Evolutionary conservation across 2,329 filamentous ascomycete genomes (phyloP).

Genomic region (Plectosphaerella sp.): DNA sequence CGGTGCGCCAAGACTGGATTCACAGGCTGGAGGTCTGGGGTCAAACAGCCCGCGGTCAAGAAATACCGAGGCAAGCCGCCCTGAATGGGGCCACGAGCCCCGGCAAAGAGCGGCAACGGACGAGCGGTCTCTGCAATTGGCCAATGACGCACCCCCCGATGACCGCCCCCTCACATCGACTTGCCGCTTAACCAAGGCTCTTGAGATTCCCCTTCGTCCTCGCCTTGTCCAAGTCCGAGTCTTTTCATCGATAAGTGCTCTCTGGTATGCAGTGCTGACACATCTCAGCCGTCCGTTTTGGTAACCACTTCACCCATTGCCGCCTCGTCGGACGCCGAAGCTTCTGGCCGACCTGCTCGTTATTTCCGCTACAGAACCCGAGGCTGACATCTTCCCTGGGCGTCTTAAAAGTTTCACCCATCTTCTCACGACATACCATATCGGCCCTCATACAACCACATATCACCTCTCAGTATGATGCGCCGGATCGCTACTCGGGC

Average conservation of each 20-base stretch:
- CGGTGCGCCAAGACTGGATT: background rate
- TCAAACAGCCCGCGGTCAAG: background rate
- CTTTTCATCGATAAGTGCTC: too few species aligned
- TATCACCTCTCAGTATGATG: conserved; percentile 19
- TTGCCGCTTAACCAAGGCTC: conserved; percentile 21
- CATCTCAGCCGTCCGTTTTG: background rate
- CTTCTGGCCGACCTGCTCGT: background rate
- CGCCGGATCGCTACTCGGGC: conserved; percentile 25
- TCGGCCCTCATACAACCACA: background rate
- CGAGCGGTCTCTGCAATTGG: conserved; percentile 7
- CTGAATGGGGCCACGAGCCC: background rate
- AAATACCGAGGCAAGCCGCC: conserved; percentile 13
- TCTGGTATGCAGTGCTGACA: background rate
- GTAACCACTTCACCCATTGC: background rate
- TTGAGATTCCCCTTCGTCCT: background rate
- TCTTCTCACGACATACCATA: background rate
- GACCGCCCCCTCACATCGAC: conserved; percentile 20
- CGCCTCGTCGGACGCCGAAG: background rate
- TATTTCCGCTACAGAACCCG: background rate
- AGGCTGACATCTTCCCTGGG: background rate
- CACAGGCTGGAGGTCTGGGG: background rate
- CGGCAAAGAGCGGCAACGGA: conserved; percentile 5
- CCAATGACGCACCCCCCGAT: conserved; percentile 5
- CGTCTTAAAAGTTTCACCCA: too few species aligned
- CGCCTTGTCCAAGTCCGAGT: too few species aligned